Percentiles rank a stretch among this genome's conserved stretches.
Conservation (phyloP, 345 rosid genomes). For the Populus simonii region DNA sequence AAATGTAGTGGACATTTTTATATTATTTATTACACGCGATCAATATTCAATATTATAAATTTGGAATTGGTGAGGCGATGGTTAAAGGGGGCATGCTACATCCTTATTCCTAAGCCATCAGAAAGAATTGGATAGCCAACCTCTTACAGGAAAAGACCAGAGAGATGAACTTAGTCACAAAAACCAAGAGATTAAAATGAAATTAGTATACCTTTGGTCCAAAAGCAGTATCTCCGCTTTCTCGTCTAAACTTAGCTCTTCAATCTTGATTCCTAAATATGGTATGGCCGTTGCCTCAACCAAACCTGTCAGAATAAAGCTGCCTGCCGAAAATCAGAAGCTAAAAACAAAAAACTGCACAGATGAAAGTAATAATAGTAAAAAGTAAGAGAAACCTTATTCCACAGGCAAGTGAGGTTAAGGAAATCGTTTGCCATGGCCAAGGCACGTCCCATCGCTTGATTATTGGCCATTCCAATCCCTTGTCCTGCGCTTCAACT, state of each 20-base stretch:
- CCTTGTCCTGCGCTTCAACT: slow-evolving; percentile 29
- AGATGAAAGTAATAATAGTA: background rate
- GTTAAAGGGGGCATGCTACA: too few species aligned
- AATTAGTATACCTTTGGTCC: slow-evolving; percentile 62
- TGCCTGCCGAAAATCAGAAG: slow-evolving; percentile 59
- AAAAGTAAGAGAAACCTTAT: slow-evolving; percentile 48
- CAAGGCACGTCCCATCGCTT: slow-evolving; percentile 93
- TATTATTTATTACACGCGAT: too few species aligned
- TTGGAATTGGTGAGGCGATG: too few species aligned
- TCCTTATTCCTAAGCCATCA: too few species aligned
- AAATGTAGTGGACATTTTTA: too few species aligned
- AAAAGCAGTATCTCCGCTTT: slow-evolving; percentile 76
- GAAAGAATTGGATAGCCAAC: too few species aligned
- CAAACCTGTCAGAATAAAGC: slow-evolving; percentile 93
- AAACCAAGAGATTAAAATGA: background rate
- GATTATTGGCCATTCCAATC: slow-evolving; percentile 58
- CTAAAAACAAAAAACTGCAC: background rate
- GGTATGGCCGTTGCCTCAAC: slow-evolving; percentile 61
- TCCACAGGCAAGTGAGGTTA: slow-evolving; percentile 87
- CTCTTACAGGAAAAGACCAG: too few species aligned
- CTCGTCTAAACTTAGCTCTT: slow-evolving; percentile 74
- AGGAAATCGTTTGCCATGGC: slow-evolving; percentile 80
- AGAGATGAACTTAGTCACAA: background rate
- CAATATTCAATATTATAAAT: too few species aligned
- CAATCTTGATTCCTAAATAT: slow-evolving; percentile 50